Percentiles rank a stretch among this genome's conserved stretches.
Evolutionary conservation across 2,329 filamentous ascomycete genomes (phyloP).

Genomic region (Botrytis medusae): DNA sequence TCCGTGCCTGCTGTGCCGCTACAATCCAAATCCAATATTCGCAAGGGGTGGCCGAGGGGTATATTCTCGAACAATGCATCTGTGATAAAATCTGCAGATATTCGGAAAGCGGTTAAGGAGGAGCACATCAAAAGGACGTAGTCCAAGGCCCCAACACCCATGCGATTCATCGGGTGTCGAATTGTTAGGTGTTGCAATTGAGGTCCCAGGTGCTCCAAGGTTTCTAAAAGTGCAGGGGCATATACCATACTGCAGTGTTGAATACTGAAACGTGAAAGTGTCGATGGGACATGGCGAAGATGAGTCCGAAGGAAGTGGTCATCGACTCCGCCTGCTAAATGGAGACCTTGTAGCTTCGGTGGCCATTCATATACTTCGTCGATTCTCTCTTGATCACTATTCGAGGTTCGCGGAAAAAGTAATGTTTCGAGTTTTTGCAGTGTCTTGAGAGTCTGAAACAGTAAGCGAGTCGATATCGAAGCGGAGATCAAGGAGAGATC

Average conservation of each 20-base stretch:
- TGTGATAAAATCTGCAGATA: constrained; percentile 40
- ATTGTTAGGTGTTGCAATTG: constrained; percentile 38
- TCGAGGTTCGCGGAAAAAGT: constrained; percentile 39
- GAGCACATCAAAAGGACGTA: constrained; percentile 33
- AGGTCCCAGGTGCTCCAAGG: constrained; percentile 31
- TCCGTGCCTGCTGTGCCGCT: constrained; percentile 34
- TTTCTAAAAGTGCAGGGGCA: constrained; percentile 27
- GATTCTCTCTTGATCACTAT: constrained; percentile 25
- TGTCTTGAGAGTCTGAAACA: constrained; percentile 39
- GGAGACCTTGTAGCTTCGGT: constrained; percentile 36
- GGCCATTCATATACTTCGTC: constrained; percentile 36
- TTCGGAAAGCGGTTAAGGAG: constrained; percentile 32
- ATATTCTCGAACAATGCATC: constrained; percentile 31
- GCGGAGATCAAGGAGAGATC: constrained; percentile 39
- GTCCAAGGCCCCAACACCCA: constrained; percentile 33
- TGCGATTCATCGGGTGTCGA: constrained; percentile 38
- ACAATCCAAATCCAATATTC: constrained; percentile 40
- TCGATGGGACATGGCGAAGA: constrained; percentile 29
- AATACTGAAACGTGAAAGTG: constrained; percentile 36
- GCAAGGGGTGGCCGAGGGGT: constrained; percentile 31
- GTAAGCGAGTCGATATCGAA: constrained; percentile 36
- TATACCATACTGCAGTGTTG: constrained; percentile 39
- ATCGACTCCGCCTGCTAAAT: constrained; percentile 39
- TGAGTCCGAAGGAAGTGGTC: constrained; percentile 36
- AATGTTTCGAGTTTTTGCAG: constrained; percentile 37